Conservation (phyloP, 371 early-diverging fungal species). For the Syncephalis plumigaleata region DNA sequence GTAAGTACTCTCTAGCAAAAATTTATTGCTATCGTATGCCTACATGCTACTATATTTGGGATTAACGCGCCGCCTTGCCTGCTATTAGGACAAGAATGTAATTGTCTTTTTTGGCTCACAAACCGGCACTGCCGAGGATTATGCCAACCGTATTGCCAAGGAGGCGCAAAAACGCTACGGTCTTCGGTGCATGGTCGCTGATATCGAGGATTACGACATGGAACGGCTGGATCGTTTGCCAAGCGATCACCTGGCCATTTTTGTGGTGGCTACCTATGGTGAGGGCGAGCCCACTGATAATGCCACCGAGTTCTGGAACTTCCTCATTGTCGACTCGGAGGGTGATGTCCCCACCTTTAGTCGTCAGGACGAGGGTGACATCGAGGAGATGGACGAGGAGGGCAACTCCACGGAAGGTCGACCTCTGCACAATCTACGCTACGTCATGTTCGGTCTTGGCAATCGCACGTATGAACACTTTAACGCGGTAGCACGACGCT, state of each 20-base stretch:
- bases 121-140: slow-evolving; percentile 94
- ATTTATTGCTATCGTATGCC: too few species aligned
- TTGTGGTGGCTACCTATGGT: slow-evolving; percentile 81
- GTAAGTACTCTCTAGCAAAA: slow-evolving; percentile 11
- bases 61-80: too few species aligned
- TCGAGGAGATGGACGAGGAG: slow-evolving; percentile 4
- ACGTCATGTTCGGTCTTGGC: slow-evolving; percentile 86
- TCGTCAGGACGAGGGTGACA: too few species aligned
- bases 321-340: slow-evolving; percentile 33
- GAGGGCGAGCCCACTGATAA: slow-evolving; percentile 90
- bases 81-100: slow-evolving; percentile 15
- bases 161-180: slow-evolving; percentile 61
- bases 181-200: slow-evolving; percentile 57
- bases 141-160: slow-evolving; percentile 70
- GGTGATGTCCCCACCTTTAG: slow-evolving; percentile 8
- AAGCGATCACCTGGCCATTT: slow-evolving; percentile 41
- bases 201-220: slow-evolving; percentile 78
- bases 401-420: slow-evolving; percentile 22
- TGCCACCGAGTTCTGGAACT: slow-evolving; percentile 71
- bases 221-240: slow-evolving; percentile 48
- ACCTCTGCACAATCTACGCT: slow-evolving; percentile 47
- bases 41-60: too few species aligned
- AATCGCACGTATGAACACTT: slow-evolving; percentile 95
- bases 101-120: slow-evolving; percentile 88
- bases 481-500: slow-evolving; percentile 55